Evolutionary conservation across 441 rosid species (phyloP), one percentile per base, ranked within the genome.

Genomic region (Metrosideros polymorpha): DNA sequence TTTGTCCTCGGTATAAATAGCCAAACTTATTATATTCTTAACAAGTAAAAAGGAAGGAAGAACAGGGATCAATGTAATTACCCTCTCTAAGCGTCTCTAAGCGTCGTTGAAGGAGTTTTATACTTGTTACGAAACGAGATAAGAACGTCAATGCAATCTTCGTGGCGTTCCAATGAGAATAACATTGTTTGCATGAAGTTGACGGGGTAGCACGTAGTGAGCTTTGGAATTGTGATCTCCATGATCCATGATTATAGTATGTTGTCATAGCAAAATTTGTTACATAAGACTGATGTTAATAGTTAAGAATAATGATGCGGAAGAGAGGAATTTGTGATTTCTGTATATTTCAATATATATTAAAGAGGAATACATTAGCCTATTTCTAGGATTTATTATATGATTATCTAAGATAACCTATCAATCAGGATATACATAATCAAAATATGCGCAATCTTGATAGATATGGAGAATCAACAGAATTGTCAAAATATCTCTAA

Each of bases 221-320:
- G 71, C 22, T 61, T 15, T 29, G 9, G 0, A n/a, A n/a, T 57
- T 35, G 9, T n/a, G 35, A 6, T 57, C 66, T 57, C n/a, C 17
- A 6, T 13, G 4, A 57, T 13, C 35, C 30, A 13, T 57, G 15
- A 57, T 57, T 30, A 57, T 13, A 12, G 14, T 7, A 57, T 50
- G 10, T 45, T 45, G 49, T 7, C 14, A n/a, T 7, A 6, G 4
- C 35, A 29, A 0, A n/a, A 6, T 57, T 6, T 4, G 6, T 1
- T 57, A 2, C 0, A 12, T 6, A 57, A n/a, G 0, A 0, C 0
- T 27, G n/a, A n/a, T n/a, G n/a, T n/a, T n/a, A n/a, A n/a, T n/a
- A n/a, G n/a, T n/a, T n/a, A n/a, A n/a, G n/a, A n/a, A n/a, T n/a
- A n/a, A n/a, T n/a, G n/a, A n/a, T n/a, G n/a, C n/a, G n/a, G n/a